phyloP scores from a whole-genome alignment of 306 rosid species.

The Fragaria vesca region DNA sequence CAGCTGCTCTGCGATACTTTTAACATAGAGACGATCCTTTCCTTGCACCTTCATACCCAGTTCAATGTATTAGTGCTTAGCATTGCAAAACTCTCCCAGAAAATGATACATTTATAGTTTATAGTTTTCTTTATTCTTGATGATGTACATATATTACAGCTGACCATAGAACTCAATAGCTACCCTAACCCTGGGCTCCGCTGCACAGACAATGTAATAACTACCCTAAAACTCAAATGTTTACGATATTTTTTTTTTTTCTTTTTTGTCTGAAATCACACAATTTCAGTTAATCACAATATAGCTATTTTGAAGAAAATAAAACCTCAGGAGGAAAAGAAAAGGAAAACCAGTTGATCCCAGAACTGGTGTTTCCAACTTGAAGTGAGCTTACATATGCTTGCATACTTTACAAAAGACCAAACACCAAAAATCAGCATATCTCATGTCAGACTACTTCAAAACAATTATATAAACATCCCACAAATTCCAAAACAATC shows the following conservation, averaged over 20 bases:
- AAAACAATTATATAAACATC: not conserved
- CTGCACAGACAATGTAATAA: not conserved
- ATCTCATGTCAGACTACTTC: not conserved
- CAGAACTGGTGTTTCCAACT: not conserved
- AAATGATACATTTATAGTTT: not conserved
- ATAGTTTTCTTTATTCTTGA: not conserved
- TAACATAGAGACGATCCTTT: constrained; percentile 68
- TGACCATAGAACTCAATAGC: not conserved
- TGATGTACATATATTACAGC: constrained; percentile 2
- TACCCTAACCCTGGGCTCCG: not conserved
- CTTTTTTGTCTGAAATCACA: not conserved
- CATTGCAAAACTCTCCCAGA: constrained; percentile 5
- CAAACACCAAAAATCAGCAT: not conserved
- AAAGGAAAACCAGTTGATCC: not conserved
- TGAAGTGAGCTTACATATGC: not conserved
- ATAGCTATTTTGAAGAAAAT: not conserved
- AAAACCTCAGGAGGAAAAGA: not conserved
- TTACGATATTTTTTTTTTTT: too few relatives aligned
- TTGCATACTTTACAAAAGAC: not conserved
- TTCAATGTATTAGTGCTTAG: constrained; percentile 26
- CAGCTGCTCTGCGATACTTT: constrained; percentile 70
- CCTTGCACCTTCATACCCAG: constrained; percentile 85
- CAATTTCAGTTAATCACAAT: not conserved
- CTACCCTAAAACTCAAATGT: not conserved
- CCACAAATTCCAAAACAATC: not conserved